Evolutionary conservation across 192 early-diverging fungal species (phyloP), one percentile per base, ranked within the genome.

Genomic region (Dimargaris xerosporica): DNA sequence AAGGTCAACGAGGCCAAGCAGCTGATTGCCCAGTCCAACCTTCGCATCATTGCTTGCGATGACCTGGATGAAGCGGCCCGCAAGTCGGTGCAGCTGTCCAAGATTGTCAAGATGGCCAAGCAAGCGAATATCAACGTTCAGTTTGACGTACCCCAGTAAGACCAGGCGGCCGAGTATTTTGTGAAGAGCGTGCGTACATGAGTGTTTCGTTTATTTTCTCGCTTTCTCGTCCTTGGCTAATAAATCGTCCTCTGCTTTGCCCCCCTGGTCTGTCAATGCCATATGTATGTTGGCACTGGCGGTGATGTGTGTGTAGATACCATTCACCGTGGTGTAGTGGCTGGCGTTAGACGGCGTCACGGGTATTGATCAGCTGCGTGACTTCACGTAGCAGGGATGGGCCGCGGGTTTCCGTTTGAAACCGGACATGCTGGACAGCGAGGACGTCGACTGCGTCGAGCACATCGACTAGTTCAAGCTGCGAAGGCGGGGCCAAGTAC

Each of bases 51-150:
- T 75, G 80, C 93, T 54, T 82, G 85, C 65, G 93, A 99, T 70
- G 91, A 96, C 71, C 78, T 99, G 62, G 96, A 97, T 73, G 84
- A 90, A 70, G 96, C 96, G 54, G 94, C 96, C 26, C 73, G 71
- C 44, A 92, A 90, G 79, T 84, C 85, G 50, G 91, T 94, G n/a
- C 72, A 81, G 63, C 76, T 91, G 71, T 80, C 81, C 70, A 83
- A 88, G 61, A 90, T 94, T 74, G 86, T 91, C 54, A 75, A 81
- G 61, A 70, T 89, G 69, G 87, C 85, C 39, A 78, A 84, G 56
- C 66, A 88, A 63, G 86, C 88, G 53, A 74, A 84, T 29, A 80
- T 92, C 46, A 66, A 85, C 48, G 85, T 92, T 65, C 77, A 71
- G 58, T 88, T 92, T 67, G 82, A 84, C 63, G 61, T 73, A 44